Base-by-base conservation (phyloP, 768 basidiomycete genomes). In the Paxillus ammoniavirescens region DNA sequence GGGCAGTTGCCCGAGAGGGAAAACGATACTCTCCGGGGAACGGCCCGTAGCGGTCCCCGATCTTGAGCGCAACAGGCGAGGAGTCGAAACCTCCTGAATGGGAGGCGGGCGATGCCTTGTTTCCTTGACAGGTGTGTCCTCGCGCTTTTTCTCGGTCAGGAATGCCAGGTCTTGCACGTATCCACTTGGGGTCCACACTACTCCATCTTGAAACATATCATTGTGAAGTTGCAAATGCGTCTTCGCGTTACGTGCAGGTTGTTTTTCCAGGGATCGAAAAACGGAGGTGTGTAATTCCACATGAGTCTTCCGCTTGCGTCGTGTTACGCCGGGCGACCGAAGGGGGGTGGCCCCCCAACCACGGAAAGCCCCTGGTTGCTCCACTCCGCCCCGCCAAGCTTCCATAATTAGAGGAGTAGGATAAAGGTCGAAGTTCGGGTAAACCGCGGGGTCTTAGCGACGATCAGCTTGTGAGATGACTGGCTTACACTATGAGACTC, bases 151-250 rank as follows among this genome's bases (percentile, higher is more conserved):
- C 30, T 26, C 45, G 7, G 47, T 44, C 23, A 55, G 17, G 18
- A 42, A 42, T 6, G 55, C 42, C 13, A 66, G 30, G 23, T 66
- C 64, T 37, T 60, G 57, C 10, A 23, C 35, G 40, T 58, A 55
- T 41, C 69, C 70, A 31, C 66, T 70, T 6, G 71, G 69, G 12
- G 70, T 65, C 56, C 60, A 60, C 10, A 65, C 62, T n/a, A 60
- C 36, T 8, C 61, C 65, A 17, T 62, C 55, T 23, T 60, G 61
- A 36, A 73, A 75, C 5, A 75, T 67, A 26, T 63, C 60, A 2
- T 33, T 28, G 45, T 75, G 73, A 13, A 75, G 66, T 14, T 72
- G 65, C n/a, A 49, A 36, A 44, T 76, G 75, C n/a, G 66, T 68
- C 53, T 66, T 75, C 58, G 70, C 26, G 3, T 21, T 40, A 36